Percentiles rank a stretch among this genome's conserved stretches.
phyloP scores from a whole-genome alignment of 2,329 filamentous ascomycete genomes.

The Aureobasidium sp. region DNA sequence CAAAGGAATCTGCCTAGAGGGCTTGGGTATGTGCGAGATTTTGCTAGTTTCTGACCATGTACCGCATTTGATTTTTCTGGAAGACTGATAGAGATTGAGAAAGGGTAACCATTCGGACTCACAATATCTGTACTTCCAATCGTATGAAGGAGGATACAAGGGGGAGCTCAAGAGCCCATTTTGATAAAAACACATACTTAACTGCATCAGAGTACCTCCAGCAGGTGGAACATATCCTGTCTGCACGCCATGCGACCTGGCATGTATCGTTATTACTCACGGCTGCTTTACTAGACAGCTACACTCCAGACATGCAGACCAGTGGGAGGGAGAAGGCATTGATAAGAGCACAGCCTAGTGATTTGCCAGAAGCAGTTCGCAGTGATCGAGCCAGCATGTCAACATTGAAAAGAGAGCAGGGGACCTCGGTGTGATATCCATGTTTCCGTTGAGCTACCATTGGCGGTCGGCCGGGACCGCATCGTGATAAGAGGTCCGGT shows the following conservation, averaged over 20 bases:
- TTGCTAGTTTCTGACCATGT: neutral
- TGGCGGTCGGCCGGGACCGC: neutral
- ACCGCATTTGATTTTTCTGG: neutral
- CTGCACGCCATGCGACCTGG: neutral
- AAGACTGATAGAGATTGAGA: neutral
- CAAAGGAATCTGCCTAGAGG: neutral
- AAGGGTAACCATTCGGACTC: neutral
- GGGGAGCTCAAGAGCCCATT: too few relatives aligned
- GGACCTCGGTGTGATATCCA: neutral
- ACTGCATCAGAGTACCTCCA: neutral
- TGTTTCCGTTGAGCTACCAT: too few relatives aligned
- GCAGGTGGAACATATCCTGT: neutral
- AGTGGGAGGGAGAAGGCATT: neutral
- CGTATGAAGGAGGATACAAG: neutral
- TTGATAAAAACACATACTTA: neutral
- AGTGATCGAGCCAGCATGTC: neutral
- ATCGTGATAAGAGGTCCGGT: constrained; percentile 1
- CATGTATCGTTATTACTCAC: neutral
- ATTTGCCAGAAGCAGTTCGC: neutral
- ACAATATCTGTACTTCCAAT: neutral
- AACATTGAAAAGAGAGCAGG: neutral
- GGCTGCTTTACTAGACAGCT: neutral
- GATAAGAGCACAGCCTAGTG: neutral
- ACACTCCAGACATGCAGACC: too few relatives aligned
- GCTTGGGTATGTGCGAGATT: neutral